Evolutionary conservation across 495 filamentous ascomycete species (phyloP), one percentile per base, ranked within the genome.

Genomic region (Neurospora sp.): DNA sequence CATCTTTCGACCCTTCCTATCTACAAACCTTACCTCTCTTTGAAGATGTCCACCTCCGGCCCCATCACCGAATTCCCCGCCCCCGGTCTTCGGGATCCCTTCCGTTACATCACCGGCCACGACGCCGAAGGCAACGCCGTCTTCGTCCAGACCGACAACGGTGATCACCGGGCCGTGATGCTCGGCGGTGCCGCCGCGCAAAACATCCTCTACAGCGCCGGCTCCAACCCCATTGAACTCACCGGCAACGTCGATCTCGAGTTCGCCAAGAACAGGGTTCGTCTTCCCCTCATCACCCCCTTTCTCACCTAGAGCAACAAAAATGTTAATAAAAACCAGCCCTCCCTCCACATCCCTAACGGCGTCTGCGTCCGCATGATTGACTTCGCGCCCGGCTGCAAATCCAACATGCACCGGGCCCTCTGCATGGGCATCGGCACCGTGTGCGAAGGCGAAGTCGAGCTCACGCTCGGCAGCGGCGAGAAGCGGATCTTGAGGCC

Each of bases 381-480:
- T 7, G 54, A 66, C 54, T 66, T 66, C 14, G 54, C 54, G 14
- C 54, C 54, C 12, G 54, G 54, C 6, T 66, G 54, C n/a, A 35
- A 76, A 69, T 78, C 79, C 8, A 76, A 81, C 18, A 82, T 92
- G 81, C 90, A 91, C 70, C 84, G 89, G 3, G 89, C 89, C 8
- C 78, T 85, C 70, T 85, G 83, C 39, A 75, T 92, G 3, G 90
- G 91, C 72, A 90, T 89, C 71, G 88, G 89, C 1, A 78, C 90
- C 44, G 85, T 91, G 18, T 62, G 91, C 11, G 88, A 90, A 73
- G 90, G 90, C 0, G 77, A 84, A 74, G 76, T 87, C 27, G 84
- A 83, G 83, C 80, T 86, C 72, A 78, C 80, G 6, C 77, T 90
- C 35, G 89, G 90, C 72, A 72, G 75, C 76, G 82, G 89, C 0